Evolutionary conservation across 208 protist species (phyloP).

Genomic region (Crithidia fasciculata): DNA sequence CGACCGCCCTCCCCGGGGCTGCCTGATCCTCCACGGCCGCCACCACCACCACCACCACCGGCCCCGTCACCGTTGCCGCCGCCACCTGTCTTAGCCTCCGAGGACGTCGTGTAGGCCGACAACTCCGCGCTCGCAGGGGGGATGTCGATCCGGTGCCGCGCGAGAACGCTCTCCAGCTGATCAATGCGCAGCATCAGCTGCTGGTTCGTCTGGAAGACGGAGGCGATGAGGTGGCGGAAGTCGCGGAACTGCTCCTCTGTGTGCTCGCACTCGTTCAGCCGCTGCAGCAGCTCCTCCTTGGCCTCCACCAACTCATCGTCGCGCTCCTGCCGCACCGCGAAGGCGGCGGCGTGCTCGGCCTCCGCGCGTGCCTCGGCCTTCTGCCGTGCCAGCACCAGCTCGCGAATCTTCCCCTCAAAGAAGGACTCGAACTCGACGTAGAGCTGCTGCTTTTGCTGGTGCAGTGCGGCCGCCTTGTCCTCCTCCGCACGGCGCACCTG

Average conservation of each 20-base stretch:
- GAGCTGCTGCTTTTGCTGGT: constrained; percentile 41
- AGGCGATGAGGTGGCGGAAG: constrained; percentile 72
- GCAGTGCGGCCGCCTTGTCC: constrained; percentile 39
- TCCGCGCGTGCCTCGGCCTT: constrained; percentile 33
- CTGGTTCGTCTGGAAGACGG: constrained; percentile 80
- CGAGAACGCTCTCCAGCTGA: constrained; percentile 53
- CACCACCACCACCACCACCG: background rate
- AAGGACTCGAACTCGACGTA: constrained; percentile 63
- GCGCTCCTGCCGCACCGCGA: constrained; percentile 55
- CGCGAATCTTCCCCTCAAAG: constrained; percentile 68
- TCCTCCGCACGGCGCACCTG: constrained; percentile 6
- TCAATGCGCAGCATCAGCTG: constrained; percentile 67
- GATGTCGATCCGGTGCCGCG: constrained; percentile 60
- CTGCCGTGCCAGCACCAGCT: constrained; percentile 58
- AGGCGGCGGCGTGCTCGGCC: constrained; percentile 48
- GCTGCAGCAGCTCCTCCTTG: constrained; percentile 65
- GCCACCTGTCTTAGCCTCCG: constrained; percentile 1
- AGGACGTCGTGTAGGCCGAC: constrained; percentile 45
- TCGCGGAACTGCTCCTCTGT: constrained; percentile 75
- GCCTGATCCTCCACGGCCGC: constrained; percentile 3
- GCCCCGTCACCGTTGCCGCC: constrained; percentile 6
- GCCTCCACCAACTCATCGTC: constrained; percentile 60
- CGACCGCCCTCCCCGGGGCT: background rate
- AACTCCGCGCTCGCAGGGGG: constrained; percentile 46
- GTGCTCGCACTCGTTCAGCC: constrained; percentile 67